Base-by-base conservation (phyloP, 495 filamentous ascomycete genomes). In the Penicillium subrubescens region DNA sequence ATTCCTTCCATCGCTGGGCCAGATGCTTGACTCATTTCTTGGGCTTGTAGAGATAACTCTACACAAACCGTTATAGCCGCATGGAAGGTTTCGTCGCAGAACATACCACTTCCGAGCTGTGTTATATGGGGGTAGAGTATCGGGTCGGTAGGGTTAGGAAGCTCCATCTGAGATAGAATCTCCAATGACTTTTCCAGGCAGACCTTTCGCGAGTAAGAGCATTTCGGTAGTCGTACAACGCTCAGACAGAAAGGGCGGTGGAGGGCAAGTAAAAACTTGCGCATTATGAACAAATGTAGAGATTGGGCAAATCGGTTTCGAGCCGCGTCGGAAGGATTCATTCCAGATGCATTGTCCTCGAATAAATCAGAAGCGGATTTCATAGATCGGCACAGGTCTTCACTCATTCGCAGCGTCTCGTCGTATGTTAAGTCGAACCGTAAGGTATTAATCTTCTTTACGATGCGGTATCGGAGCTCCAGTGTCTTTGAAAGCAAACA, bases 191-290 rank as follows among this genome's bases (percentile, higher is more conserved):
- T 70, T 34, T 89, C 86, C 0, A 88, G 67, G 44, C 79, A 78
- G 8, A 83, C 69, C 65, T 86, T 88, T 6, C 79, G 82, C 5
- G 86, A 88, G 67, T 82, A 88, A 37, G 84, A 82, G 66, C 82
- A 88, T 61, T 82, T 70, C 0, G 82, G 84, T 17, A 85, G 78
- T 11, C 71, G 66, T 10, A 73, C 73, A 19, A 85, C 82, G 59
- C 83, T 79, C 19, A 75, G 71, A 8, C 82, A 80, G 62, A 85
- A 88, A 0, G 83, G 81, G 14, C 78, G 74, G 61, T 89, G 86
- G 0, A 89, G 71, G 5, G 79, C 70, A 12, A 88, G 73, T 6
- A 87, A 61, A 41, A 84, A 86, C 11, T 84, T 80, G 33, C 82
- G 85, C 33, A 86, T 70, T 7, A 84, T 66, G 50, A 81, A 79